phyloP scores from a whole-genome alignment of 2,329 filamentous ascomycete species.

The Alternaria ethzedia region DNA sequence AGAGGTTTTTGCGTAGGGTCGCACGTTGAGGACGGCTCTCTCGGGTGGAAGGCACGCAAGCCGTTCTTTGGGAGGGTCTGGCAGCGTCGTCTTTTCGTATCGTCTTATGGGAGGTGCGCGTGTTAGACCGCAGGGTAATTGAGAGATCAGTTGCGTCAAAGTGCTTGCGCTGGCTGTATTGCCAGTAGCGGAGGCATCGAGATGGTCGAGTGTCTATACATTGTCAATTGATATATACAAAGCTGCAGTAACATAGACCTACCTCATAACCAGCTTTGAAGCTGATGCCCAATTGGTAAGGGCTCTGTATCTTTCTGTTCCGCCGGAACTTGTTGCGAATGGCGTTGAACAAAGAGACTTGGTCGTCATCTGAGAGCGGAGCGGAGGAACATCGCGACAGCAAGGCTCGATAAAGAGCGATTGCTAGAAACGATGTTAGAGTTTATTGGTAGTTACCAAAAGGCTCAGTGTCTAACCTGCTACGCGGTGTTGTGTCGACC shows the following conservation, averaged over 20 bases:
- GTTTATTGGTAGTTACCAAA: neutral
- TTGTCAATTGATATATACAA: slow-evolving; percentile 11
- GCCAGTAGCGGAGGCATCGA: slow-evolving; percentile 50
- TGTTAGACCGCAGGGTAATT: slow-evolving; percentile 47
- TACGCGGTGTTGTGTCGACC: slow-evolving; percentile 58
- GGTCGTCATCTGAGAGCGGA: slow-evolving; percentile 59
- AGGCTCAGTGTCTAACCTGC: slow-evolving; percentile 51
- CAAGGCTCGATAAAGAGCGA: slow-evolving; percentile 76
- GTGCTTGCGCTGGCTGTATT: slow-evolving; percentile 30
- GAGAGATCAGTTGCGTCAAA: slow-evolving; percentile 45
- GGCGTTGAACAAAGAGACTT: slow-evolving; percentile 62
- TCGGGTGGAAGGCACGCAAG: slow-evolving; percentile 46
- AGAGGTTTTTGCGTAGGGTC: slow-evolving; percentile 57
- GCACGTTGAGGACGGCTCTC: slow-evolving; percentile 56
- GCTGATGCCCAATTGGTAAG: slow-evolving; percentile 65
- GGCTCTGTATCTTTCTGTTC: slow-evolving; percentile 65
- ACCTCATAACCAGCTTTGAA: slow-evolving; percentile 74
- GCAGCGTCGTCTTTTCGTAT: slow-evolving; percentile 1
- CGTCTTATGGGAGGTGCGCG: slow-evolving; percentile 17
- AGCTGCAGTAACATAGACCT: neutral
- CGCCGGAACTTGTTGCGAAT: slow-evolving; percentile 68
- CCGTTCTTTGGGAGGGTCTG: slow-evolving; percentile 23
- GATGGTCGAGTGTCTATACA: slow-evolving; percentile 49
- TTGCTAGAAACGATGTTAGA: slow-evolving; percentile 53
- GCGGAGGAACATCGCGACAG: slow-evolving; percentile 64